These are phyloP conservation scores for Paramyrothecium sp. DNA, from an alignment of 2,329 filamentous ascomycete genomes.

Conservation along the genomic window DNA sequence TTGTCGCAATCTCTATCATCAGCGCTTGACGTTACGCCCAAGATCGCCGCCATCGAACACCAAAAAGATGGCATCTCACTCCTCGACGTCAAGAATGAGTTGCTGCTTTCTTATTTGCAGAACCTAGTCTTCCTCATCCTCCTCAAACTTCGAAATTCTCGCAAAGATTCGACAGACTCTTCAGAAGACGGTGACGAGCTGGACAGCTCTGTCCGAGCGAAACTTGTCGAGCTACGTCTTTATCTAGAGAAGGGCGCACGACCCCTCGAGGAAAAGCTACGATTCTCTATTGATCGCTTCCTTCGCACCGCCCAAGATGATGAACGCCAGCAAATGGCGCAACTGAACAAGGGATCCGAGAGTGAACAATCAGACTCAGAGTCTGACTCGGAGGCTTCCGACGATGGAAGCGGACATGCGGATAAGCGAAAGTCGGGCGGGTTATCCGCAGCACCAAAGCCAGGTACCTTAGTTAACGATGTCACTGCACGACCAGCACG, in stretches of 20 bases:
- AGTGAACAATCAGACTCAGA: constrained; percentile 22
- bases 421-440: constrained; percentile 20
- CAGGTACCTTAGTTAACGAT: constrained; percentile 30
- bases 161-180: constrained; percentile 16
- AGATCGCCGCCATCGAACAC: constrained; percentile 62
- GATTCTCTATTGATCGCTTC: constrained; percentile 95
- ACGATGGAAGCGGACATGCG: constrained; percentile 30
- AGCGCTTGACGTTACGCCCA: constrained; percentile 66
- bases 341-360: constrained; percentile 22
- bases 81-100: constrained; percentile 92
- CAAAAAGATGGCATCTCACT: constrained; percentile 87
- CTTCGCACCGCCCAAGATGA: constrained; percentile 81
- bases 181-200: constrained; percentile 44
- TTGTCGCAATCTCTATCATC: constrained; percentile 59
- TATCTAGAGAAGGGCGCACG: constrained; percentile 92
- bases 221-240: constrained; percentile 86
- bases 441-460: constrained; percentile 28
- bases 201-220: constrained; percentile 69
- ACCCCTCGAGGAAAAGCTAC: constrained; percentile 84
- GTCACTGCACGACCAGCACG: constrained; percentile 22
- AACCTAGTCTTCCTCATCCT: constrained; percentile 88
- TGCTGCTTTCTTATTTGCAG: constrained; percentile 94
- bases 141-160: constrained; percentile 68
- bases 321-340: constrained; percentile 43
- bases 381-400: constrained; percentile 27